Conservation (phyloP, 306 rosid species). For the Luffa aegyptiaca region DNA sequence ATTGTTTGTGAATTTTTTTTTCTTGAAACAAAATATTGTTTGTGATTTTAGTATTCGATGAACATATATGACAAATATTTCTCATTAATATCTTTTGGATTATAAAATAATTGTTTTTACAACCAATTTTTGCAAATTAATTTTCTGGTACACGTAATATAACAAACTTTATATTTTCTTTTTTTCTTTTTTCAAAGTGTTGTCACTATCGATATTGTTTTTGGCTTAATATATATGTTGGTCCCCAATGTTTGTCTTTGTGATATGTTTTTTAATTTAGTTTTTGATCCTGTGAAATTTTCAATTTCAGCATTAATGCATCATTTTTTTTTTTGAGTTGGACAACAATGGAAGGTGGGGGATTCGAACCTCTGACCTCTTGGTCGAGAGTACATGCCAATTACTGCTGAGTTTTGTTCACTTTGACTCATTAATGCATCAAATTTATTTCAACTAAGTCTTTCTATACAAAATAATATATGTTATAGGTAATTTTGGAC, state of each 20-base stretch:
- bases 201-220: background rate
- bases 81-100: background rate
- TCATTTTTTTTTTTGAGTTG: too few relatives aligned
- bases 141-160: too few relatives aligned
- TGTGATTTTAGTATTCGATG: too few relatives aligned
- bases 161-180: background rate
- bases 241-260: background rate
- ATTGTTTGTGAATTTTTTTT: too few relatives aligned
- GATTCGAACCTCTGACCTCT: too few relatives aligned
- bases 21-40: too few relatives aligned
- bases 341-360: too few relatives aligned
- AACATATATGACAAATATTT: background rate
- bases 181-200: background rate
- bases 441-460: background rate
- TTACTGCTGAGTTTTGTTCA: too few relatives aligned
- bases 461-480: background rate
- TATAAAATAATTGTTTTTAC: background rate
- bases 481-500: too few relatives aligned
- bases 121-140: background rate
- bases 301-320: background rate
- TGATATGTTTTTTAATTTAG: background rate
- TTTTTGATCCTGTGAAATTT: background rate
- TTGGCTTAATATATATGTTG: background rate
- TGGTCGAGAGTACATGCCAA: too few relatives aligned
- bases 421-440: too few relatives aligned